A percentile compares a stretch with the other conserved stretches of the same genome.
Evolutionary conservation across 2,329 filamentous ascomycete genomes (phyloP).

Genomic region (Colletotrichum euphorbiae): DNA sequence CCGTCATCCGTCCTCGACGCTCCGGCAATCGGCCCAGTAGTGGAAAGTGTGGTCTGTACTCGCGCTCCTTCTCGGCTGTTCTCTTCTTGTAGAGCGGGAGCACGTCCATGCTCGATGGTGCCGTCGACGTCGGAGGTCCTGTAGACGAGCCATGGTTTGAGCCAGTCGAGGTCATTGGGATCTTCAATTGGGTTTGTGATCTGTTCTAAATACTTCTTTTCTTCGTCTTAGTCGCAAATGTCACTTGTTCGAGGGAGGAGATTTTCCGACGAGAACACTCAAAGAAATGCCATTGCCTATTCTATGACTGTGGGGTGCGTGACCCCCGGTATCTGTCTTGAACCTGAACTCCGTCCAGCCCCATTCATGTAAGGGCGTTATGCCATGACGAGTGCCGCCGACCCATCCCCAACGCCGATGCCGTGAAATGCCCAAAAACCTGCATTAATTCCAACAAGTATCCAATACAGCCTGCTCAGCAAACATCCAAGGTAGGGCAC

Average conservation of each 20-base stretch:
- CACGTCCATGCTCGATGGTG: not conserved
- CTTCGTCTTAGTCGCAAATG: not conserved
- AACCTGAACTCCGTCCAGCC: constrained; percentile 18
- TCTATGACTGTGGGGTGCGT: not conserved
- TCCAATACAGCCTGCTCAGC: not conserved
- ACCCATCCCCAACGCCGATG: constrained; percentile 31
- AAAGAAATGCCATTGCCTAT: constrained; percentile 1
- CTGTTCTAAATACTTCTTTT: not conserved
- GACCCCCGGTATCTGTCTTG: constrained; percentile 12
- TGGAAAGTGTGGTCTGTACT: too few relatives aligned
- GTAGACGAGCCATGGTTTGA: not conserved
- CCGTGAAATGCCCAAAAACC: constrained; percentile 16
- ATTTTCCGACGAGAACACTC: not conserved
- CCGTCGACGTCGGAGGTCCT: not conserved
- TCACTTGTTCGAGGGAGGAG: not conserved
- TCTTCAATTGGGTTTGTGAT: not conserved
- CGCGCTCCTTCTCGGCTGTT: too few relatives aligned
- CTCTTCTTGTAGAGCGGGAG: not conserved
- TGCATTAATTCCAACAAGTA: not conserved
- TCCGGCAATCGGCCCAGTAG: not conserved
- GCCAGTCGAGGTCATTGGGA: fast-evolving
- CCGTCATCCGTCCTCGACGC: constrained; percentile 5
- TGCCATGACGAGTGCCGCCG: not conserved
- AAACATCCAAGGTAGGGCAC: constrained; percentile 26
- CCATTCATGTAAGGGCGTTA: not conserved